Conservation (phyloP, 805 yeast species). For the Saccharomyces kudriavzevii region DNA sequence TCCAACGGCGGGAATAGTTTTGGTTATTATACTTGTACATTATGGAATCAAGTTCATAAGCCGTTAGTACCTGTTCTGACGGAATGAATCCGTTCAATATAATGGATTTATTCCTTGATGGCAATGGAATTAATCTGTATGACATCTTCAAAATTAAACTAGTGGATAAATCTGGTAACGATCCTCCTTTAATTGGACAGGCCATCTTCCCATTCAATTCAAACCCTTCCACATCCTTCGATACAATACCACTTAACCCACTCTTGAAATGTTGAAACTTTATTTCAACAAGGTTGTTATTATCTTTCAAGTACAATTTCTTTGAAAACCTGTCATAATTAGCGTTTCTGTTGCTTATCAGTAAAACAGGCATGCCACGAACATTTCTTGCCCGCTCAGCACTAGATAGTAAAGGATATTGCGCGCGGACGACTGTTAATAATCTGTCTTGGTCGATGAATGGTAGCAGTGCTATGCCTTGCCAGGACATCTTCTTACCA, state of each 20-base stretch:
- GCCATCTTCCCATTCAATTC: constrained; percentile 23
- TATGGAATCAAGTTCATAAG: constrained; percentile 60
- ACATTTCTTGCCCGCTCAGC: constrained; percentile 66
- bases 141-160: constrained; percentile 37
- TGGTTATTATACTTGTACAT: constrained; percentile 38
- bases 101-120: constrained; percentile 61
- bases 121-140: constrained; percentile 44
- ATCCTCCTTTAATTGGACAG: constrained; percentile 32
- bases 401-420: constrained; percentile 55
- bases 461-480: constrained; percentile 83
- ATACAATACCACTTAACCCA: constrained; percentile 53
- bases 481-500: constrained; percentile 93
- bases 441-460: constrained; percentile 81
- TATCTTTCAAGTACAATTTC: constrained; percentile 26
- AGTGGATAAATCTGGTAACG: constrained; percentile 35
- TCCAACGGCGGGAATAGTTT: constrained; percentile 26
- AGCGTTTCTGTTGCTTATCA: constrained; percentile 57
- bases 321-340: constrained; percentile 31
- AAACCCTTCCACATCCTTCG: constrained; percentile 29
- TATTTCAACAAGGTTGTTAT: constrained; percentile 16
- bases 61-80: constrained; percentile 50
- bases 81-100: constrained; percentile 70
- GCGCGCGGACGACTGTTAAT: constrained; percentile 53
- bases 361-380: constrained; percentile 58
- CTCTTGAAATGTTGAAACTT: constrained; percentile 42